phyloP scores from a whole-genome alignment of 257 asterid species.

The Plantago elongata region DNA sequence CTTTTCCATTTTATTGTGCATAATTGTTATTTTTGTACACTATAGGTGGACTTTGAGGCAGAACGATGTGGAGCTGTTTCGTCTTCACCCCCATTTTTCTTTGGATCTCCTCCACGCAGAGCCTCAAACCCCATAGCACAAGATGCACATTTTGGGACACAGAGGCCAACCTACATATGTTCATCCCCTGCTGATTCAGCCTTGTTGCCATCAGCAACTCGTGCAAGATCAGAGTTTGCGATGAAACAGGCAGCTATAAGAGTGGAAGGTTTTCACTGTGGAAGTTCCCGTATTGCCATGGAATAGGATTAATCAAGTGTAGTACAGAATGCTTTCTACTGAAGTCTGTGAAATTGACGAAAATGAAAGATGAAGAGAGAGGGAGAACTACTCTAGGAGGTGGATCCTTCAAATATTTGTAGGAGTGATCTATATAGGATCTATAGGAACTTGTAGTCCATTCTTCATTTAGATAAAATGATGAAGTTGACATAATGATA shows the following conservation, averaged over 20 bases:
- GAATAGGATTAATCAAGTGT: conserved; percentile 21
- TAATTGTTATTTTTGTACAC: conserved; percentile 4
- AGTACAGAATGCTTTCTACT: conserved; percentile 7
- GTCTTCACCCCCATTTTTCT: conserved; percentile 37
- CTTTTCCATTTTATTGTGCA: conserved; percentile 3
- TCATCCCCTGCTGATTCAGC: conserved; percentile 19
- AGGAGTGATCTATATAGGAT: background rate
- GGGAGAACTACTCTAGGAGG: background rate
- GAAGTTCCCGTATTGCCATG: conserved; percentile 21
- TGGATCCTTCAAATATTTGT: conserved; percentile 6
- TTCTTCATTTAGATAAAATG: background rate
- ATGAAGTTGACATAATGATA: background rate
- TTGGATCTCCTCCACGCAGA: conserved; percentile 47
- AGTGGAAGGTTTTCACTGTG: conserved; percentile 44
- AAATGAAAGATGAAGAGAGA: conserved; percentile 8
- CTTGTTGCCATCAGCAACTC: conserved; percentile 13
- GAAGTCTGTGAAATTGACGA: conserved; percentile 2
- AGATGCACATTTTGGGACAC: conserved; percentile 35
- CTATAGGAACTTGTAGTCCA: conserved; percentile 12
- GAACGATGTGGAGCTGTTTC: conserved; percentile 24
- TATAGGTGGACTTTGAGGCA: conserved; percentile 31
- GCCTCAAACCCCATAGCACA: conserved; percentile 36
- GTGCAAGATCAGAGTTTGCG: conserved; percentile 18
- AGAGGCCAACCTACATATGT: conserved; percentile 4
- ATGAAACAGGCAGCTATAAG: conserved; percentile 29